phyloP scores from a whole-genome alignment of 2,329 filamentous ascomycete genomes.

The Pseudogymnoascus sp. region DNA sequence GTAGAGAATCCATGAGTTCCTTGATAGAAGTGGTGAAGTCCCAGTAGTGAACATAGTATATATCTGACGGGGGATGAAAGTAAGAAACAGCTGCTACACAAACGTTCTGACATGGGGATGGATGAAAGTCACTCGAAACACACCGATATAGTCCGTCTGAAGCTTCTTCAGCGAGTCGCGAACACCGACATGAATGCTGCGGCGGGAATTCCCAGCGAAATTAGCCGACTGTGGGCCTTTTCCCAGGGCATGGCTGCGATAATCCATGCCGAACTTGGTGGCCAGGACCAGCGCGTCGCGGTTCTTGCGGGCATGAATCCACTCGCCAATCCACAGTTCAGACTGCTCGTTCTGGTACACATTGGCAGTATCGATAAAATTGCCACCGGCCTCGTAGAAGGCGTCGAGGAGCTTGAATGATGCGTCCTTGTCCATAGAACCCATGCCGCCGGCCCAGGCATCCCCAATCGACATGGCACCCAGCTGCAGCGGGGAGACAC shows the following conservation, averaged over 20 bases:
- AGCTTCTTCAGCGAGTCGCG: conserved; percentile 48
- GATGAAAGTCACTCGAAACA: conserved; percentile 31
- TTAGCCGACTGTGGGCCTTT: conserved; percentile 42
- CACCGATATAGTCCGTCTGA: conserved; percentile 60
- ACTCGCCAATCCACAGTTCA: conserved; percentile 60
- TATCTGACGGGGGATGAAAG: neutral
- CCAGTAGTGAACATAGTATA: neutral
- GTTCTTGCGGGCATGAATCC: conserved; percentile 55
- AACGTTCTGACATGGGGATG: neutral
- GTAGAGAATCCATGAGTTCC: conserved; percentile 61
- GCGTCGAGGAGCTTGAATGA: conserved; percentile 50
- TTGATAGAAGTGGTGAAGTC: conserved; percentile 56
- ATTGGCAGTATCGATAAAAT: conserved; percentile 59
- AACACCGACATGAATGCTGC: conserved; percentile 49
- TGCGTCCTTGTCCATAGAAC: conserved; percentile 43
- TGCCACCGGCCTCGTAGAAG: conserved; percentile 49
- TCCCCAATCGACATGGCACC: conserved; percentile 58
- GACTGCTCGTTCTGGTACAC: conserved; percentile 50
- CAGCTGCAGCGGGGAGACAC: conserved; percentile 59
- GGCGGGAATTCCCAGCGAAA: conserved; percentile 50
- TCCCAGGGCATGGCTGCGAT: conserved; percentile 30
- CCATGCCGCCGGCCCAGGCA: conserved; percentile 39
- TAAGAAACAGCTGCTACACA: neutral
- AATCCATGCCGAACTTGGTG: conserved; percentile 59
- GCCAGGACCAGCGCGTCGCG: conserved; percentile 62